Conservation (phyloP, 2,329 filamentous ascomycete species). For the Sporothrix globosa region DNA sequence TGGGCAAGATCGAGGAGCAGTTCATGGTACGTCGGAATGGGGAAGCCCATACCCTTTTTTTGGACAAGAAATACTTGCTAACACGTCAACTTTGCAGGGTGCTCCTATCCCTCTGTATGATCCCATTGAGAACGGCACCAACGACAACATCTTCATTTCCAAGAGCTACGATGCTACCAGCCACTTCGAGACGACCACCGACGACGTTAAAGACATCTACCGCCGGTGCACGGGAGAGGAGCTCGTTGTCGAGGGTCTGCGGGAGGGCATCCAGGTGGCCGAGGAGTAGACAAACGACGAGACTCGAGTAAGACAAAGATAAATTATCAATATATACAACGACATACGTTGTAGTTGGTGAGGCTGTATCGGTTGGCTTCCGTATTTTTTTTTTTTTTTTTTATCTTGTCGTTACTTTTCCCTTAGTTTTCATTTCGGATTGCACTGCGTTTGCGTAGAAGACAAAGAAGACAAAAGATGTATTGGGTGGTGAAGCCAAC, state of each 20-base stretch:
- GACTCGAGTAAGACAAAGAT: background rate
- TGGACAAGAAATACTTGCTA: background rate
- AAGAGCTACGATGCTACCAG: conserved; percentile 98
- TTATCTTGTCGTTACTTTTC: background rate
- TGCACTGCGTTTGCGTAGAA: conserved; percentile 7
- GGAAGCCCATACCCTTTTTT: background rate
- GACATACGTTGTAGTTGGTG: conserved; percentile 13
- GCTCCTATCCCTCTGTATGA: conserved; percentile 92
- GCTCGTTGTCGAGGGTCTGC: conserved; percentile 82
- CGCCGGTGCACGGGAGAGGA: conserved; percentile 79
- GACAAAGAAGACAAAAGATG: background rate
- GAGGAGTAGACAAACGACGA: conserved; percentile 57
- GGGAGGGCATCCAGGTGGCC: conserved; percentile 75
- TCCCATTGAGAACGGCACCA: conserved; percentile 77
- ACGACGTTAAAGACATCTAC: conserved; percentile 96
- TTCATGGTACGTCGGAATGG: conserved; percentile 66
- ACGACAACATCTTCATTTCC: conserved; percentile 94
- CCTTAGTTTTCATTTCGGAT: background rate
- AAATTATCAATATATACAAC: conserved; percentile 9
- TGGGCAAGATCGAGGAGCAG: conserved; percentile 93
- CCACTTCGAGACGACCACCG: conserved; percentile 90
- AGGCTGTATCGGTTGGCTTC: background rate
- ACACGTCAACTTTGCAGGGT: conserved; percentile 50
- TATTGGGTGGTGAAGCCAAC: background rate
- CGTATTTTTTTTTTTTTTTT: background rate